Percentiles rank a stretch among this genome's conserved stretches.
These are phyloP conservation scores for Alternaria sp. DNA, from an alignment of 2,329 filamentous ascomycete genomes.

Conservation along the genomic window DNA sequence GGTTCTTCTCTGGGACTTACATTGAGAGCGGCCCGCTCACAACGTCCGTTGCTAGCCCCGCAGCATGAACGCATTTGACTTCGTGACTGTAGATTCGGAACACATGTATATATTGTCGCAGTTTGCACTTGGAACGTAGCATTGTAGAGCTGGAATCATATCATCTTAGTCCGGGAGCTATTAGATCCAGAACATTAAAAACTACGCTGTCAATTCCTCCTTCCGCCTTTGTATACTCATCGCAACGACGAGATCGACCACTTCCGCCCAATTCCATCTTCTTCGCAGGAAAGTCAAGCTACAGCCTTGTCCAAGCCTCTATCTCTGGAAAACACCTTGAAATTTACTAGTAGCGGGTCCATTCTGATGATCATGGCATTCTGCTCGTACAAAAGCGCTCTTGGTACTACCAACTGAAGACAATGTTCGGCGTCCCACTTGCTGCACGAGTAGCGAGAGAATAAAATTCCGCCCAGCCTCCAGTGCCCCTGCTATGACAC, in stretches of 20 bases:
- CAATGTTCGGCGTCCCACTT: not conserved
- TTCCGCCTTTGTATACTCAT: too few relatives aligned
- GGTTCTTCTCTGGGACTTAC: conserved; percentile 75
- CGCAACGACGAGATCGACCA: too few relatives aligned
- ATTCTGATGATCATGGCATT: not conserved
- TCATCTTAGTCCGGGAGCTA: not conserved
- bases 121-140: not conserved
- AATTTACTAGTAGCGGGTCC: not conserved
- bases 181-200: not conserved
- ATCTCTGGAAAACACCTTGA: too few relatives aligned
- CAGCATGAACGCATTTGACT: not conserved
- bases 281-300: too few relatives aligned
- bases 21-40: conserved; percentile 64
- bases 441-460: not conserved
- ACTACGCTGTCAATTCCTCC: not conserved
- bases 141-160: not conserved
- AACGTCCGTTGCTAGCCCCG: conserved; percentile 40
- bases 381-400: not conserved
- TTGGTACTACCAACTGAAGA: not conserved
- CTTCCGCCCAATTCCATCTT: too few relatives aligned
- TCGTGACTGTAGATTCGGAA: not conserved
- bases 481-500: not conserved
- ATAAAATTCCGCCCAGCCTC: not conserved
- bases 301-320: too few relatives aligned
- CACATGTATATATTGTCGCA: not conserved